Base-by-base conservation (phyloP, 2,329 filamentous ascomycete genomes). In the Scedosporium boydii region DNA sequence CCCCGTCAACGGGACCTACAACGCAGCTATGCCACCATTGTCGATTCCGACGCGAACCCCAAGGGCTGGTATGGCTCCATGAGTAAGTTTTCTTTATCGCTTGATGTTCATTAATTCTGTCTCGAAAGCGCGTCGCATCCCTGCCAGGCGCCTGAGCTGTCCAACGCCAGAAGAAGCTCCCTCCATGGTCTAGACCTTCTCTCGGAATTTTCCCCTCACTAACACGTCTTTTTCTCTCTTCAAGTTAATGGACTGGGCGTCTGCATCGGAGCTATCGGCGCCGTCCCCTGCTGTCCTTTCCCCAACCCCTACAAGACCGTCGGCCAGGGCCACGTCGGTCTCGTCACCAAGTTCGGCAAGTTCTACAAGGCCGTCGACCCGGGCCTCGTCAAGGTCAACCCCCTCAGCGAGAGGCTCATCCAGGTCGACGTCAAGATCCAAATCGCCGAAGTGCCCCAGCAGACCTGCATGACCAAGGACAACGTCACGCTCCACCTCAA, bases 391-490 rank as follows among this genome's bases (percentile, higher is more conserved):
- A 96, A 96, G 81, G 87, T 99, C 81, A 99, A 99, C 79, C 93
- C 93, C 3, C 86, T 98, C 62, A 93, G 89, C 70, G 95, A 99
- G 81, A 85, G 82, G 63, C 83, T 99, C 51, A 88, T 91, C 68
- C 91, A 96, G 70, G 89, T 99, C 72, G 95, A 99, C 75, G 95
- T 99, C 78, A 99, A 98, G 86, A 97, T 98, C 69, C 95, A 99
- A 79, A 97, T 96, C 67, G 91, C 96, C 74, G 89, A 99, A 80
- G 95, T 99, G 26, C 93, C 93, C 18, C 87, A 93, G 77, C 95
- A 99, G 77, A 87, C 93, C 65, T 98, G 95, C 82, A 99, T 99
- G 93, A 99, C 95, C 75, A 98, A 98, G 80, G 95, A 99, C 82
- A 99, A 99, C 71, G 95, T 98, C 66, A 96, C 90, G 56, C 82